Evolutionary conservation across 371 early-diverging fungal species (phyloP).

Genomic region (Smittium culicis): DNA sequence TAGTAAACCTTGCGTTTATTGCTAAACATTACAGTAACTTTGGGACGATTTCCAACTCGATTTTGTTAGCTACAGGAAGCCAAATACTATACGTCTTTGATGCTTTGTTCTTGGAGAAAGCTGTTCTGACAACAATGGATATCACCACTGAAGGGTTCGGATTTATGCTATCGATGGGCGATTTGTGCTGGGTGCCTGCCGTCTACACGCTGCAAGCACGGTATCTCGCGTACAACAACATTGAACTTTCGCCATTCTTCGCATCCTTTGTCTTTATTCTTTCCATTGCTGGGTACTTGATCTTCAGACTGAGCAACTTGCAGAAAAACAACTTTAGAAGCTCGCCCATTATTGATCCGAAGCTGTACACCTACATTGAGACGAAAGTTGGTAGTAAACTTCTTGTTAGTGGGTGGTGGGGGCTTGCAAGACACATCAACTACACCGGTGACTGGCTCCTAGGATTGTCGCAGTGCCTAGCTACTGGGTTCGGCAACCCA

Average conservation of each 20-base stretch:
- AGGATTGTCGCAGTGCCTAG: constrained; percentile 71
- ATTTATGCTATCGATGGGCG: constrained; percentile 80
- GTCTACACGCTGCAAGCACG: constrained; percentile 79
- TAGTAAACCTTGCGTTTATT: constrained; percentile 50
- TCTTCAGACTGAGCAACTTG: constrained; percentile 75
- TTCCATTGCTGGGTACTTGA: constrained; percentile 52
- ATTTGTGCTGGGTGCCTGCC: constrained; percentile 79
- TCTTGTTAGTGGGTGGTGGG: constrained; percentile 87
- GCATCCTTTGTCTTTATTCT: constrained; percentile 38
- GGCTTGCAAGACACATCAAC: constrained; percentile 78
- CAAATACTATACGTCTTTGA: constrained; percentile 77
- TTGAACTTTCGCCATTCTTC: constrained; percentile 31
- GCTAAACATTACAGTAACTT: constrained; percentile 55
- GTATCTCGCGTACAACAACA: constrained; percentile 58
- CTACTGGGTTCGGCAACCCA: constrained; percentile 53
- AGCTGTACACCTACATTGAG: constrained; percentile 46
- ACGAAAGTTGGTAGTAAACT: constrained; percentile 54
- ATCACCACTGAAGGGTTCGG: constrained; percentile 74
- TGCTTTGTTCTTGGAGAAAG: constrained; percentile 41
- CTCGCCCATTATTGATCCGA: constrained; percentile 51
- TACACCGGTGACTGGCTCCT: constrained; percentile 84
- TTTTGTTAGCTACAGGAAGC: constrained; percentile 57
- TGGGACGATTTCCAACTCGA: constrained; percentile 58
- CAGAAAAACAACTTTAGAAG: constrained; percentile 78
- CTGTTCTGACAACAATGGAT: constrained; percentile 89